Evolutionary conservation across 257 asterid genomes (phyloP), one percentile per base, ranked within the genome.

Genomic region (Ocimum tenuiflorum): DNA sequence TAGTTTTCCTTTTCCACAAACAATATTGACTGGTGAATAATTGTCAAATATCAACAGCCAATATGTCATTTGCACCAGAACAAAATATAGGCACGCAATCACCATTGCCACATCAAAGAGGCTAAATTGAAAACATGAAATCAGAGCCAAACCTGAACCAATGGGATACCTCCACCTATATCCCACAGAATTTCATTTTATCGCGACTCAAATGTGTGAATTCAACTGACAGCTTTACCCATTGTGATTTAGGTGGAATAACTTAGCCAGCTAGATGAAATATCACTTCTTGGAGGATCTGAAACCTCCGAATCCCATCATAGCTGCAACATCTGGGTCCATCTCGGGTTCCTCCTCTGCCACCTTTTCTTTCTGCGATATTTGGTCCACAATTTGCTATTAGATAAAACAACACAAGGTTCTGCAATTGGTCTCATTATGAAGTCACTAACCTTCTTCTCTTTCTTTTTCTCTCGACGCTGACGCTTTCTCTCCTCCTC

Each of bases 291-390:
- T 92, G 24, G 95, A 81, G 3, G 99, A 70, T 31, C 89, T 65
- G 52, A 92, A 92, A 65, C 99, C 99, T 61, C 97, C 99, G 47
- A 92, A 92, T 54, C 99, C 99, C 99, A 92, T 92, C 96, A 86
- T 73, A 46, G 95, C 91, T 14, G 99, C 96, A 62, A 92, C 82
- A 47, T 92, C 99, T 17, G 97, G 84, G 79, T 92, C 97, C 7
- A 87, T 70, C 74, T 89, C 97, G 3, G 95, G 88, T 75, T 94
- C 96, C 76, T 89, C 97, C 79, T 86, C 98, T n/a, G 68, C 63
- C 7, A 79, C 81, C 83, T 88, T 94, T 73, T 94, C 95, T 74
- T 79, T 86, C 99, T 88, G 94, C 22, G 52, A 29, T 67, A 66
- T 41, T 38, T 54, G 73, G 55, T 5, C 24, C 23, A 36, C 17